A percentile compares a stretch with the other conserved stretches of the same genome.
These are phyloP conservation scores for Trametes meyenii DNA, from an alignment of 768 basidiomycete genomes.

Conservation along the genomic window DNA sequence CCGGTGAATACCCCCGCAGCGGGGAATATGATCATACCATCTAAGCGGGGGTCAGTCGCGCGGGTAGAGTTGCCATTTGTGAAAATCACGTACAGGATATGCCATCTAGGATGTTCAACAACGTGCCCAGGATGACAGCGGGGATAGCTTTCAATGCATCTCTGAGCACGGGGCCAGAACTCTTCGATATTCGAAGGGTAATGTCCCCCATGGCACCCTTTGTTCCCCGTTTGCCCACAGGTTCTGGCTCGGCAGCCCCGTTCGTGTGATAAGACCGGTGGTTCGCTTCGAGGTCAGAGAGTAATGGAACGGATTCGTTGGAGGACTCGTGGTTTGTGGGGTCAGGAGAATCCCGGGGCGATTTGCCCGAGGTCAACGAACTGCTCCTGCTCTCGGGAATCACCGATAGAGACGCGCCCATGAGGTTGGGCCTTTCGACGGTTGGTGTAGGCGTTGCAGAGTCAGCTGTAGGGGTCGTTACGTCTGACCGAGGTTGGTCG, in stretches of 20 bases:
- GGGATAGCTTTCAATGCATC: slow-evolving; percentile 59
- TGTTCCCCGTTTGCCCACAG: slow-evolving; percentile 22
- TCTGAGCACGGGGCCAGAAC: slow-evolving; percentile 4
- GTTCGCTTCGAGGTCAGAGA: slow-evolving; percentile 31
- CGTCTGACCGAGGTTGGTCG: slow-evolving; percentile 1
- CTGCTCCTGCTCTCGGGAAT: neutral
- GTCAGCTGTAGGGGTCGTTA: slow-evolving; percentile 7
- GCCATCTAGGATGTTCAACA: slow-evolving; percentile 92
- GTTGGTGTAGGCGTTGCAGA: slow-evolving; percentile 26
- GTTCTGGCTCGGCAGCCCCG: slow-evolving; percentile 10
- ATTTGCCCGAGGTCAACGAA: neutral
- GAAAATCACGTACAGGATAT: slow-evolving; percentile 70
- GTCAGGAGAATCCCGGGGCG: neutral
- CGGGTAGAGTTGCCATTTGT: neutral
- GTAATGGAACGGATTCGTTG: slow-evolving; percentile 26
- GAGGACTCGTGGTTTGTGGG: neutral
- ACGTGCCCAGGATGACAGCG: slow-evolving; percentile 78
- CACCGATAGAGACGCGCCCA: slow-evolving; percentile 7
- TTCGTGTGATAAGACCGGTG: slow-evolving; percentile 22
- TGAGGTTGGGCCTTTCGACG: slow-evolving; percentile 16
- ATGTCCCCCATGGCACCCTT: slow-evolving; percentile 14
- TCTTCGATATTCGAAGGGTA: neutral
- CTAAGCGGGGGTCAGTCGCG: slow-evolving; percentile 36
- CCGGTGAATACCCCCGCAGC: slow-evolving; percentile 75
- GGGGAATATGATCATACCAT: slow-evolving; percentile 97